These are phyloP conservation scores for Fraxinus platypoda DNA, from an alignment of 305 asterid genomes.

Conservation along the genomic window DNA sequence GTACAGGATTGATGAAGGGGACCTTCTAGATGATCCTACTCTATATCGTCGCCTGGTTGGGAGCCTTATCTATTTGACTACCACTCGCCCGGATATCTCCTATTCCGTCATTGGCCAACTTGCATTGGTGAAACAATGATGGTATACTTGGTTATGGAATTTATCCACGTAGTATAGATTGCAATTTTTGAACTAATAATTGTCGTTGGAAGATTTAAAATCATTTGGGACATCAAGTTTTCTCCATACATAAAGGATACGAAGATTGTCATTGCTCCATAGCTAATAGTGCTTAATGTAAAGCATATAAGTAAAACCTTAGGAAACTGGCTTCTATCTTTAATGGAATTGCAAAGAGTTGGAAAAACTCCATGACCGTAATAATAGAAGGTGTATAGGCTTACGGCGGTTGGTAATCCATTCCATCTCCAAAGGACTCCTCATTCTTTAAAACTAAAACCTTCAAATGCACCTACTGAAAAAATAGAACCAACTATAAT, in stretches of 20 bases:
- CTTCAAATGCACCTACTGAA: constrained; percentile 31
- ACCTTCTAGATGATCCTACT: too few relatives aligned
- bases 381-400: constrained; percentile 31
- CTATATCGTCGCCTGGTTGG: too few relatives aligned
- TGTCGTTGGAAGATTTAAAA: constrained; percentile 29
- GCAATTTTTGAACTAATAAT: neutral
- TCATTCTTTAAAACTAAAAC: too few relatives aligned
- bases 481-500: constrained; percentile 17
- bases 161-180: constrained; percentile 12
- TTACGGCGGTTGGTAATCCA: constrained; percentile 30
- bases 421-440: constrained; percentile 33
- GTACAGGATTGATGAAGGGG: too few relatives aligned
- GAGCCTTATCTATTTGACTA: too few relatives aligned
- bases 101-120: too few relatives aligned
- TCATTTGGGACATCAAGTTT: constrained; percentile 25
- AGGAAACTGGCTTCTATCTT: constrained; percentile 24
- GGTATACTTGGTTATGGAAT: constrained; percentile 29
- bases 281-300: constrained; percentile 23
- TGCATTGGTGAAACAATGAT: constrained; percentile 30
- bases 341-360: constrained; percentile 28
- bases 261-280: constrained; percentile 30
- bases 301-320: constrained; percentile 27
- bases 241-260: constrained; percentile 36
- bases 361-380: constrained; percentile 4
- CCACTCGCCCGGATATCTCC: too few relatives aligned